Evolutionary conservation across 2,329 filamentous ascomycete species (phyloP).

Genomic region (Fusarium sp.): DNA sequence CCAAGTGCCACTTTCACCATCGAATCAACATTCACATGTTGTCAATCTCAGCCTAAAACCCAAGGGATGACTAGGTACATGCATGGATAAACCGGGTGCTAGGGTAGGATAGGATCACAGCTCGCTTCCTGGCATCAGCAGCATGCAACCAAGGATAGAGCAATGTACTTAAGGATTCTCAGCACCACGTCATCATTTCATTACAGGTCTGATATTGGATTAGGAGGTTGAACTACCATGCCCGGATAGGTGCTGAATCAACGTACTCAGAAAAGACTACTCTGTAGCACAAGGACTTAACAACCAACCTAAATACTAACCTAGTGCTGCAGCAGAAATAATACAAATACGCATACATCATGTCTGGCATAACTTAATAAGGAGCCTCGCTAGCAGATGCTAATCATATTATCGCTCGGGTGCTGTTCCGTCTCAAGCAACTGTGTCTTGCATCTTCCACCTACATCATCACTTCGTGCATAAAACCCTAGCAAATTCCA

Average conservation of each 20-base stretch:
- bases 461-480: conserved; percentile 9
- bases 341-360: not conserved
- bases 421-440: not conserved
- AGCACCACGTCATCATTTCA: not conserved
- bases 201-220: conserved; percentile 1
- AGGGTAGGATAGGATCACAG: not conserved
- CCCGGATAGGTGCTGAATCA: conserved; percentile 2
- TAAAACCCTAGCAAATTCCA: not conserved
- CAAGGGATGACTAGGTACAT: no score
- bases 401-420: not conserved
- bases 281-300: conserved; percentile 1
- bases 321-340: not conserved
- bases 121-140: conserved; percentile 5
- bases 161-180: no score
- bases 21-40: not conserved
- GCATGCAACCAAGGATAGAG: not conserved
- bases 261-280: not conserved
- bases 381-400: no score
- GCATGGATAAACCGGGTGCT: not conserved
- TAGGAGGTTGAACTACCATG: conserved; percentile 5
- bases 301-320: not conserved
- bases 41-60: not conserved
- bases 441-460: not conserved
- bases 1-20: not conserved
- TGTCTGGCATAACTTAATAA: no score